Base-by-base conservation (phyloP, 805 yeast species). In the Zygoascus ofunaensis region DNA sequence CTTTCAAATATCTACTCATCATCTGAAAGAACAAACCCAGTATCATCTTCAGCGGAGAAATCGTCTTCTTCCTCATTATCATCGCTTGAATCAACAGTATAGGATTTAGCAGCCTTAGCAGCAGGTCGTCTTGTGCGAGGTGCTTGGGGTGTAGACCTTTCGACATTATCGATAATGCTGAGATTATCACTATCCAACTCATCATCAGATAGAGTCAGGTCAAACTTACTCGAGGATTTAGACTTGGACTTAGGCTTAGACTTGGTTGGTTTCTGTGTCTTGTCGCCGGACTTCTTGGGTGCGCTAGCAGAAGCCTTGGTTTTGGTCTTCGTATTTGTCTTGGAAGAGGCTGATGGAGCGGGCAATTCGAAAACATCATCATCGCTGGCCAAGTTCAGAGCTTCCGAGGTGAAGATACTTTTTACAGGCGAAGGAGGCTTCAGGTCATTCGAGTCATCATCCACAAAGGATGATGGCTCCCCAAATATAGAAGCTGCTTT, bases 101-200 rank as follows among this genome's bases (percentile, higher is more conserved):
- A 48, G 8, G 48, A 21, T 14, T 41, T 39, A 15, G 33, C 26
- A 5, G 50, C 34, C 3, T 50, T 45, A 30, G 62, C 61, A 40
- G 62, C 59, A 1, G 54, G 52, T n/a, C 58, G 53, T 35, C 61
- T 53, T 3, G 63, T 39, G 42, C 62, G 47, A 34, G 15, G 44
- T 21, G 20, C 53, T 12, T 8, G 7, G 12, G 30, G 30, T 26
- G 30, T 26, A 26, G 30, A 26, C 12, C 12, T 12, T 12, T 26
- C 12, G 30, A 26, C 7, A 26, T 26, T 12, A 8, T 26, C 10
- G 7, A 12, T 12, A 7, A 26, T 26, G 12, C 10, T 8, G 12
- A 26, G 7, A 12, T 12, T 26, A 12, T 26, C 30, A 26, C 12
- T 7, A 15, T 34, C 36, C 7, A 5, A 7, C 19, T 8, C 8